Evolutionary conservation across 148 eudicot genomes (phyloP).

Genomic region (Rhododendron mucronatum): DNA sequence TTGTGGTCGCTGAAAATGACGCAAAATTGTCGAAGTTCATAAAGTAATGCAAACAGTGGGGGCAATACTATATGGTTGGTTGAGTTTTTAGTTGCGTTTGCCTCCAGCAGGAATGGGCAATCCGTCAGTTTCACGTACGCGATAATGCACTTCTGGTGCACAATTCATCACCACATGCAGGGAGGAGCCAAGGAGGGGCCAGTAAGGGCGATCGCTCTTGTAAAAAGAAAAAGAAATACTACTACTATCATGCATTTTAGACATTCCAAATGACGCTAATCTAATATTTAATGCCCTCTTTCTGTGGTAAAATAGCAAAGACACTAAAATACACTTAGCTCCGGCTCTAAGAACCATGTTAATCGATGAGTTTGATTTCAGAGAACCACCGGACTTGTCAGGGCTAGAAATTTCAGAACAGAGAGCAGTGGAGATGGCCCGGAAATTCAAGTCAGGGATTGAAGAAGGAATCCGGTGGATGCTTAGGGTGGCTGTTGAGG

Average conservation of each 20-base stretch:
- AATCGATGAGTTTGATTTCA: conserved; percentile 11
- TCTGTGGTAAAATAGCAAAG: background rate
- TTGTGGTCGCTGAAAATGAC: too few species aligned
- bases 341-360: background rate
- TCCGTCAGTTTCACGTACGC: too few species aligned
- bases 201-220: too few species aligned
- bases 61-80: too few species aligned
- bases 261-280: background rate
- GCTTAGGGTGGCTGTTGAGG: conserved; percentile 34
- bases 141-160: too few species aligned
- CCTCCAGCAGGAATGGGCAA: too few species aligned
- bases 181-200: too few species aligned
- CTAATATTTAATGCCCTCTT: background rate
- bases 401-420: conserved; percentile 29
- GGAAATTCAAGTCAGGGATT: background rate
- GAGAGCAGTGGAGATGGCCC: conserved; percentile 11
- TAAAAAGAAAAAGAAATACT: too few species aligned
- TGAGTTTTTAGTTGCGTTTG: too few species aligned
- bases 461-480: conserved; percentile 27
- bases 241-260: background rate
- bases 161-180: too few species aligned
- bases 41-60: too few species aligned
- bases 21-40: too few species aligned
- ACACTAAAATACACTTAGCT: background rate
- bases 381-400: conserved; percentile 29